These are phyloP conservation scores for Aspergillus novofumigatus DNA, from an alignment of 2,329 filamentous ascomycete species.

Conservation along the genomic window DNA sequence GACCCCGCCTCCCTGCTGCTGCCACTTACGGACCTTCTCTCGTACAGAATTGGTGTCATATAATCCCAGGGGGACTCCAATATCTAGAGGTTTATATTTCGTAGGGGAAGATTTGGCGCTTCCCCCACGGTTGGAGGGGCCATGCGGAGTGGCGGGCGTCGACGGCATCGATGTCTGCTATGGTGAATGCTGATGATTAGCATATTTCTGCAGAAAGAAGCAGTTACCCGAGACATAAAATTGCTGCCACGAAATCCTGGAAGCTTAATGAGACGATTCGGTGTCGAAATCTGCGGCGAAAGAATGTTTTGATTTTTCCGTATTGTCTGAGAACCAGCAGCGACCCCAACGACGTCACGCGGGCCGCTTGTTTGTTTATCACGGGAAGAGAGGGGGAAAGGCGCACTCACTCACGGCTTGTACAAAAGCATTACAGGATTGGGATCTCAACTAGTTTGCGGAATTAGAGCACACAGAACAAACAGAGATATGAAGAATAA, in stretches of 20 bases:
- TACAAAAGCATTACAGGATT: background rate
- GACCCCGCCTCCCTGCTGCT: conserved; percentile 68
- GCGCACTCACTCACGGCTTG: conserved; percentile 1
- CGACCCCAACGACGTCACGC: conserved; percentile 12
- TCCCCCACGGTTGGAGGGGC: conserved; percentile 48
- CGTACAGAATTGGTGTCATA: conserved; percentile 64
- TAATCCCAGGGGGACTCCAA: conserved; percentile 51
- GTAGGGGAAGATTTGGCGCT: conserved; percentile 52
- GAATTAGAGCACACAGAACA: background rate
- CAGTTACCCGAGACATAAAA: conserved; percentile 10
- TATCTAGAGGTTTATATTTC: conserved; percentile 52
- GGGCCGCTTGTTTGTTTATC: conserved; percentile 11
- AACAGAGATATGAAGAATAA: background rate
- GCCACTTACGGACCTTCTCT: conserved; percentile 80
- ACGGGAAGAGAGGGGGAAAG: background rate
- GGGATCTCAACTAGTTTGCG: background rate
- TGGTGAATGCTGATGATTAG: conserved; percentile 7
- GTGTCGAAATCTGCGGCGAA: background rate
- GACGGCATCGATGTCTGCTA: conserved; percentile 37
- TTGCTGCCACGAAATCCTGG: background rate
- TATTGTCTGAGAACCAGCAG: background rate
- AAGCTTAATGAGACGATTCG: background rate
- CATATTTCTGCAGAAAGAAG: conserved; percentile 7
- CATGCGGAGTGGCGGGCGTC: conserved; percentile 34
- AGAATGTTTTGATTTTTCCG: background rate